Evolutionary conservation across 2,329 filamentous ascomycete species (phyloP).

Genomic region (Thelonectria blattea): DNA sequence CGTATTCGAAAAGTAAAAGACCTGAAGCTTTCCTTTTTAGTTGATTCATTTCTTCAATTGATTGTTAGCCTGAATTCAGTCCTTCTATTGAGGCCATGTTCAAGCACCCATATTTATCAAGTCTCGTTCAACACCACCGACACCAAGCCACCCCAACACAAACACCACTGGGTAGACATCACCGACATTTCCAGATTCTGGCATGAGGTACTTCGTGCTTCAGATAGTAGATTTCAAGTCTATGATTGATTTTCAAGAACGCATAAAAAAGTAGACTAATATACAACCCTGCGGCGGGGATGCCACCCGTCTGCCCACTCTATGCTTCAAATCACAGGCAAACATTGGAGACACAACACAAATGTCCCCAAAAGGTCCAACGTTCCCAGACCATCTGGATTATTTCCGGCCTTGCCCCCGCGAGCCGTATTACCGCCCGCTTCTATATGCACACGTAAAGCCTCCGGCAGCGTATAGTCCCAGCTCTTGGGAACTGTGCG

Average conservation of each 20-base stretch:
- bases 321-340: constrained; percentile 33
- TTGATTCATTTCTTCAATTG: too few species aligned
- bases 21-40: not conserved
- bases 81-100: too few species aligned
- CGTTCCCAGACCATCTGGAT: constrained; percentile 26
- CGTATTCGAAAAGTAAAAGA: too few species aligned
- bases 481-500: not conserved
- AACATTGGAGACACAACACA: constrained; percentile 31
- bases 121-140: too few species aligned
- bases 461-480: constrained; percentile 28
- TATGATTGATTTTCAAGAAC: constrained; percentile 29
- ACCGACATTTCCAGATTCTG: too few species aligned
- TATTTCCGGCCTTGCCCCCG: constrained; percentile 26
- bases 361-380: constrained; percentile 30
- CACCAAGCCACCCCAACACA: too few species aligned
- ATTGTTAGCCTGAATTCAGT: too few species aligned
- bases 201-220: not conserved
- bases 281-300: constrained; percentile 35
- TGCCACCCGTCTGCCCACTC: constrained; percentile 36
- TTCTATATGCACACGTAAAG: constrained; percentile 25
- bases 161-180: too few species aligned
- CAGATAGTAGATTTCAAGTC: constrained; percentile 26
- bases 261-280: constrained; percentile 37
- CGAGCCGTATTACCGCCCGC: constrained; percentile 27
- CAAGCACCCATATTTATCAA: too few species aligned